Evolutionary conservation across 257 asterid genomes (phyloP).

Genomic region (Nicotiana tabacum): DNA sequence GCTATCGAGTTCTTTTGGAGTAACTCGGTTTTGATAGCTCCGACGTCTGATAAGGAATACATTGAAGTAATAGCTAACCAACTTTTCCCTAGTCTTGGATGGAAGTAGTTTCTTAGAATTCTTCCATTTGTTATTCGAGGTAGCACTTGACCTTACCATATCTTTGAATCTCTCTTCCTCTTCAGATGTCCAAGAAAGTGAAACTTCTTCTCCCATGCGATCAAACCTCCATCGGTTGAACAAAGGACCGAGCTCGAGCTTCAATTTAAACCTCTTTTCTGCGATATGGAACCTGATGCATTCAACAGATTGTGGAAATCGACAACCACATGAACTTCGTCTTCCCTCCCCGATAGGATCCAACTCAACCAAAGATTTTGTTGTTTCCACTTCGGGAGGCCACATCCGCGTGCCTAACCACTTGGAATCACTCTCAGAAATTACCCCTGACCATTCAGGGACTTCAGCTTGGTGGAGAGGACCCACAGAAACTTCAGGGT

Average conservation of each 20-base stretch:
- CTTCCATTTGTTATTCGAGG: constrained; percentile 36
- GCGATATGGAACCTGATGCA: constrained; percentile 72
- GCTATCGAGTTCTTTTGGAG: constrained; percentile 62
- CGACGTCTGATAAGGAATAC: constrained; percentile 55
- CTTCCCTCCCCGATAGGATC: constrained; percentile 49
- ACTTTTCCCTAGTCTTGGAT: constrained; percentile 39
- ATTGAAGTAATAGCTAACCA: constrained; percentile 77
- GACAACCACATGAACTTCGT: constrained; percentile 38
- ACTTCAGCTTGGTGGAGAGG: constrained; percentile 55
- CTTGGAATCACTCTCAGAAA: constrained; percentile 52
- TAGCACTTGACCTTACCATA: constrained; percentile 26
- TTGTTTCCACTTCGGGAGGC: constrained; percentile 36
- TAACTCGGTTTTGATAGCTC: constrained; percentile 70
- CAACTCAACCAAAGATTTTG: constrained; percentile 9
- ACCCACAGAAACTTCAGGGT: constrained; percentile 38
- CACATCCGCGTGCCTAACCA: constrained; percentile 70
- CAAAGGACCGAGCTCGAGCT: constrained; percentile 40
- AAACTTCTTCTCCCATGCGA: constrained; percentile 88
- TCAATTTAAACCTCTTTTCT: constrained; percentile 54
- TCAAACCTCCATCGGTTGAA: constrained; percentile 56
- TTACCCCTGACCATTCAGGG: constrained; percentile 58
- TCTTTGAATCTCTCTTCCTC: constrained; percentile 57
- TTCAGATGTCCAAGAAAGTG: constrained; percentile 67
- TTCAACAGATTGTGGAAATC: constrained; percentile 40
- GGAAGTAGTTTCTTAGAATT: constrained; percentile 36